phyloP scores from a whole-genome alignment of 441 rosid species.

The Adansonia gregorii region DNA sequence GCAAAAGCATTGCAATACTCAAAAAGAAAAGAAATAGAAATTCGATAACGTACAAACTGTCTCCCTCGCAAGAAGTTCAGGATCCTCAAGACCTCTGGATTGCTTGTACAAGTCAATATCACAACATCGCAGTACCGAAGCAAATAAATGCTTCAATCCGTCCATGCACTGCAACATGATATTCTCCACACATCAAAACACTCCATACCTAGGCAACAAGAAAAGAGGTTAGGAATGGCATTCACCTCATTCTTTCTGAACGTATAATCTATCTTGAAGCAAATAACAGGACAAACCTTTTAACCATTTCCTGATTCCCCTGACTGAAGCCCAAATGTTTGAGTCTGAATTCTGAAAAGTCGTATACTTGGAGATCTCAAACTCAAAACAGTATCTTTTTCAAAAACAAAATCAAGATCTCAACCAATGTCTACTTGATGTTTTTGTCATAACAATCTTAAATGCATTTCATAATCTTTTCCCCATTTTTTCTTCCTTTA shows the following conservation, averaged over 20 bases:
- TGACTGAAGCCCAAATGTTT: background rate
- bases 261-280: background rate
- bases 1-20: background rate
- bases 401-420: background rate
- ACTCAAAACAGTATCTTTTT: conserved; percentile 1
- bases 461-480: background rate
- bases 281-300: conserved; percentile 24
- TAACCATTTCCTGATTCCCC: conserved; percentile 32
- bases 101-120: conserved; percentile 76
- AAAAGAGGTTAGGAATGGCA: conserved; percentile 16
- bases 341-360: background rate
- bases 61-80: conserved; percentile 93
- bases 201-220: conserved; percentile 66
- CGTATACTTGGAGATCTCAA: background rate
- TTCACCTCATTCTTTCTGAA: conserved; percentile 6
- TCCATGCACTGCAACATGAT: conserved; percentile 93
- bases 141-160: conserved; percentile 61
- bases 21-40: conserved; percentile 24
- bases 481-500: too few relatives aligned
- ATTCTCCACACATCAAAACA: conserved; percentile 59
- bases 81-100: conserved; percentile 84
- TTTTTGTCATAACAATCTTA: background rate
- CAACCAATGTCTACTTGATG: background rate
- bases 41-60: conserved; percentile 79
- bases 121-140: conserved; percentile 70